Percentiles rank a stretch among this genome's conserved stretches.
Conservation (phyloP, 805 yeast species). For the Kuraishia cidri region DNA sequence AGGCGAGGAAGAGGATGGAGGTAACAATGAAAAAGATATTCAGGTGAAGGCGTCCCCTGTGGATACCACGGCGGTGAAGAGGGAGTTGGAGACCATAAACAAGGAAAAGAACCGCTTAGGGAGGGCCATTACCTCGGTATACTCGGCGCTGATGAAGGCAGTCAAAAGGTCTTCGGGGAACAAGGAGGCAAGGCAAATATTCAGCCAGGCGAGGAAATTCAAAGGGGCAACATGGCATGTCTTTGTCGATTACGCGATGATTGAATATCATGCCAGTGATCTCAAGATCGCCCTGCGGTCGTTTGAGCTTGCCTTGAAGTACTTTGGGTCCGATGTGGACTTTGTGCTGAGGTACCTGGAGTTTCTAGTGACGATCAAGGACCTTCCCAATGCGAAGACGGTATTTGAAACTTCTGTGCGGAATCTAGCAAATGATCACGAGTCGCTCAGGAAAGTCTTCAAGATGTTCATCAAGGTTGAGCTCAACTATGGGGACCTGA, state of each 20-base stretch:
- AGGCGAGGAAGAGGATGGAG: not conserved
- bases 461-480: slow-evolving; percentile 61
- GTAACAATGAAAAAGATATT: too few relatives aligned
- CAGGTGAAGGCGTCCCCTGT: not conserved
- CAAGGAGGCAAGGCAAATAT: slow-evolving; percentile 60
- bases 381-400: slow-evolving; percentile 65
- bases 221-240: slow-evolving; percentile 62
- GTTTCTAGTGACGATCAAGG: slow-evolving; percentile 60
- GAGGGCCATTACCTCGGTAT: slow-evolving; percentile 51
- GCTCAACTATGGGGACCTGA: slow-evolving; percentile 58
- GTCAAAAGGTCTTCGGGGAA: slow-evolving; percentile 42
- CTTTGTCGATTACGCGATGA: slow-evolving; percentile 71
- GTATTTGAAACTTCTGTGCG: slow-evolving; percentile 72
- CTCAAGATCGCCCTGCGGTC: slow-evolving; percentile 64
- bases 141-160: slow-evolving; percentile 62
- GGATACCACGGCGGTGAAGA: not conserved
- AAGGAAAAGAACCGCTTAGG: slow-evolving; percentile 7
- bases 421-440: slow-evolving; percentile 31
- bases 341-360: slow-evolving; percentile 65
- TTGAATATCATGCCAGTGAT: slow-evolving; percentile 68
- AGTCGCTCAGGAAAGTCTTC: slow-evolving; percentile 36
- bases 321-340: slow-evolving; percentile 37
- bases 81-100: not conserved
- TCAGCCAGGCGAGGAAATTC: slow-evolving; percentile 61
- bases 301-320: slow-evolving; percentile 70